Evolutionary conservation across 2,329 filamentous ascomycete genomes (phyloP), one percentile per base, ranked within the genome.

Genomic region (Ceratocystiopsis brevicomis): DNA sequence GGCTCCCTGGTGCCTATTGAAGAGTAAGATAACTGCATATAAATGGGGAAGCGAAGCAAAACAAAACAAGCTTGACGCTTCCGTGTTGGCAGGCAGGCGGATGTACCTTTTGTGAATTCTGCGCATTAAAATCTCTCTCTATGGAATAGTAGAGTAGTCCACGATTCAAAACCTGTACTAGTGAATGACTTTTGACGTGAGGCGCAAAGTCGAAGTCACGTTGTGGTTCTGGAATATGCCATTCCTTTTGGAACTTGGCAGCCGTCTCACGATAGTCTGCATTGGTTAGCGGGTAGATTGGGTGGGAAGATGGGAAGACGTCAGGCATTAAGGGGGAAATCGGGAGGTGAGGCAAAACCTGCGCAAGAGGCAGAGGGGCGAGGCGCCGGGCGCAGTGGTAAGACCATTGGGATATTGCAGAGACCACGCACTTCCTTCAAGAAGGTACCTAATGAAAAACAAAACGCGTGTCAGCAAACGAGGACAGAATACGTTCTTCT

Each of bases 201-300:
- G 67, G 69, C 56, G 75, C 75, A 59, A 78, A 79, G 47, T 69
- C 64, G 49, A 79, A 71, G 47, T 76, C 64, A 53, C 68, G 67
- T 56, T 78, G 72, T 52, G 75, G 75, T 58, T 72, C 65, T 53
- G 67, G 63, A 50, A 76, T 62, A 59, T 74, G 68, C 75, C 75
- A 79, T 62, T 79, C 74, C 57, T 78, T 77, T 54, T 78, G 73
- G 52, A 79, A 71, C 56, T 76, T 76, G 60, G 72, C 69, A 44
- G 75, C 75, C 38, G 75, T 76, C 58, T 78, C 75, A 60, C 70
- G 69, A 63, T 76, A 79, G 63, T 77, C 75, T 78, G 62, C 33
- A 34, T 13, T 13, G 33, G 33, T 13, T 8, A 34, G 33, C 33
- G 15, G 19, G 19, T n/a, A 21, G 19, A 21, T 15, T 9, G 33